Evolutionary conservation across 2,329 filamentous ascomycete genomes (phyloP), one percentile per base, ranked within the genome.

Genomic region (Alternaria incomplexa): DNA sequence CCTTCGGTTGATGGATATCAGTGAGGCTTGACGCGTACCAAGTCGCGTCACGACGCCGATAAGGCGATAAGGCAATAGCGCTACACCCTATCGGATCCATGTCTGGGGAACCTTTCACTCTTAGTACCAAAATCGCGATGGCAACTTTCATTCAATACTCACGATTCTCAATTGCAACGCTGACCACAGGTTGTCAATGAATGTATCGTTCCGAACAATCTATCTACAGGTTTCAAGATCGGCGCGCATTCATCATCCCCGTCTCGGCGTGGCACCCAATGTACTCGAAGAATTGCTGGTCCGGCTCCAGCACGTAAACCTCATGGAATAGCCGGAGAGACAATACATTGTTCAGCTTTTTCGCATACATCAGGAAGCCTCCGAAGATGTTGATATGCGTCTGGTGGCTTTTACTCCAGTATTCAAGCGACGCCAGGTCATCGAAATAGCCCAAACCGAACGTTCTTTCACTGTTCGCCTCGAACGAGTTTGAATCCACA

Each of bases 361-460:
- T 78, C 17, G 79, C 78, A 62, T 83, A 83, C 66, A 73, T 72
- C 20, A 79, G 47, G 57, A 83, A 83, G 0, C 78, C 78, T 0
- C 77, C 79, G 59, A 83, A 83, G 52, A 83, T 83, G 50, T 78
- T 73, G 45, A 82, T 54, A 62, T 83, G 80, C 7, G 80, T 83
- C 12, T 72, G 66, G 62, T 83, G 80, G 43, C 76, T 71, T 64
- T 75, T 80, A 58, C 79, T 77, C 81, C 81, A 83, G 26, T 69
- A 48, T 67, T 83, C 81, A 9, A 83, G 67, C 5, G 77, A 79
- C 8, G 68, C 73, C 12, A 83, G 68, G n/a, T 81, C 78, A 52
- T 83, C 76, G 61, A 83, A 83, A 52, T 77, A 83, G 1, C 77
- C 81, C 56, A 83, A 68, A 1, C 80, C 81, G 65, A 82, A 83